Evolutionary conservation across 1,139 yeast species (phyloP).

Genomic region (Meyerozyma smithsonii): DNA sequence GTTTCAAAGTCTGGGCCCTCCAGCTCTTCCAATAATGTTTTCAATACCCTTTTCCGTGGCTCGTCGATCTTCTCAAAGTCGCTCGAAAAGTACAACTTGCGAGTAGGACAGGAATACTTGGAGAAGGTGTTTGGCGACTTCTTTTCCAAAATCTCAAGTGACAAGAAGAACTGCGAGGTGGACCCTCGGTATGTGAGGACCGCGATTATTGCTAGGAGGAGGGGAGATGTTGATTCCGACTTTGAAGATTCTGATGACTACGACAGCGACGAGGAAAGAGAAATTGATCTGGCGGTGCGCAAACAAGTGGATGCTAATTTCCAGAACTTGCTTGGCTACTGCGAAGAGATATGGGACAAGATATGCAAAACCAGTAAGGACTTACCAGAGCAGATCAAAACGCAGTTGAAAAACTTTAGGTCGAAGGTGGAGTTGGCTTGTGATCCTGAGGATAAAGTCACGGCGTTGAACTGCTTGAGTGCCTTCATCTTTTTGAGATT

Average conservation of each 20-base stretch:
- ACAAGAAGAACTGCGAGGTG: constrained; percentile 62
- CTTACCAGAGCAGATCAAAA: constrained; percentile 66
- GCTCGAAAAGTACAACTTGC: constrained; percentile 67
- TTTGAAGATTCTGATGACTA: constrained; percentile 19
- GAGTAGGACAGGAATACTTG: constrained; percentile 77
- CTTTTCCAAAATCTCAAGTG: constrained; percentile 49
- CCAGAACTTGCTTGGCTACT: constrained; percentile 47
- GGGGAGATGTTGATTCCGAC: constrained; percentile 18
- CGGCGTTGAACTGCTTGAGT: constrained; percentile 67
- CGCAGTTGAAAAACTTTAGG: constrained; percentile 54
- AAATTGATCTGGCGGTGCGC: constrained; percentile 22
- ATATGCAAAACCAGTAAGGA: constrained; percentile 70
- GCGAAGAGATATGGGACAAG: constrained; percentile 65
- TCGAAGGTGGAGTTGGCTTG: constrained; percentile 57
- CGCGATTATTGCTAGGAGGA: constrained; percentile 34
- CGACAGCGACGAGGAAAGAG: constrained; percentile 32
- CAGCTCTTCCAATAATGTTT: constrained; percentile 39
- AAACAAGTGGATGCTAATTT: constrained; percentile 46
- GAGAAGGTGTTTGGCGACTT: constrained; percentile 69
- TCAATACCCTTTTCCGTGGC: constrained; percentile 80
- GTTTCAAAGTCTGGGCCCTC: constrained; percentile 9
- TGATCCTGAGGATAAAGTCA: constrained; percentile 51
- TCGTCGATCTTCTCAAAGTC: constrained; percentile 78
- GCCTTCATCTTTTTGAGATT: constrained; percentile 83
- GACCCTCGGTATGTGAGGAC: constrained; percentile 56